These are phyloP conservation scores for Boletus edulis DNA, from an alignment of 768 basidiomycete species.

Conservation along the genomic window DNA sequence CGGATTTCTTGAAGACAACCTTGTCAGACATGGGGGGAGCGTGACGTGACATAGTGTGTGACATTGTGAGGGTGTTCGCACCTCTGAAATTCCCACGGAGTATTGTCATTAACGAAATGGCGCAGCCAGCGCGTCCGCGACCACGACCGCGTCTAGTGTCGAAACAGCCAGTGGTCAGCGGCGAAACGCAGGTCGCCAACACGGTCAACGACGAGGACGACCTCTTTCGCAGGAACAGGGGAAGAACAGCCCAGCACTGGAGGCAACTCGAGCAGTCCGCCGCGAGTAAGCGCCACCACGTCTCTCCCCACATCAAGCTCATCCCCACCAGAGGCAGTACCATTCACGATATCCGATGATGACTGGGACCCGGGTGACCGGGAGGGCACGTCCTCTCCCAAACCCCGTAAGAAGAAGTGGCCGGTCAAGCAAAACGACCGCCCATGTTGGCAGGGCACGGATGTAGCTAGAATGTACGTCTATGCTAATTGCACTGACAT, in stretches of 20 bases:
- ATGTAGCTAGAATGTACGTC: conserved; percentile 42
- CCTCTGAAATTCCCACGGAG: conserved; percentile 27
- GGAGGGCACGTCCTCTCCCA: conserved; percentile 26
- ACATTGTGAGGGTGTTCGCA: background rate
- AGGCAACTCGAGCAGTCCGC: conserved; percentile 53
- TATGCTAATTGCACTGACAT: background rate
- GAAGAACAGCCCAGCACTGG: conserved; percentile 57
- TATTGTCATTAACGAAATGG: conserved; percentile 19
- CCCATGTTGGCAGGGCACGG: conserved; percentile 44
- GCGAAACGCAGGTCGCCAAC: conserved; percentile 4
- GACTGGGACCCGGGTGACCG: conserved; percentile 21
- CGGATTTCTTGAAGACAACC: conserved; percentile 45
- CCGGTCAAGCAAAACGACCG: conserved; percentile 26
- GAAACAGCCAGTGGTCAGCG: conserved; percentile 7
- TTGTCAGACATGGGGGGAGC: conserved; percentile 17
- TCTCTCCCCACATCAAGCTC: background rate
- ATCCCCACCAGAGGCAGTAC: conserved; percentile 22
- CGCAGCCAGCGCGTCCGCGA: conserved; percentile 37
- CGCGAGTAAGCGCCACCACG: conserved; percentile 43
- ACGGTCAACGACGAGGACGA: conserved; percentile 56
- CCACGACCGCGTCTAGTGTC: conserved; percentile 52
- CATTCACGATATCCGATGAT: conserved; percentile 20
- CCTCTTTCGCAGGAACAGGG: conserved; percentile 66
- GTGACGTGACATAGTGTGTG: conserved; percentile 28
- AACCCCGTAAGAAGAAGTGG: conserved; percentile 41